These are phyloP conservation scores for Chaetomium tenue DNA, from an alignment of 495 filamentous ascomycete genomes.

Conservation along the genomic window DNA sequence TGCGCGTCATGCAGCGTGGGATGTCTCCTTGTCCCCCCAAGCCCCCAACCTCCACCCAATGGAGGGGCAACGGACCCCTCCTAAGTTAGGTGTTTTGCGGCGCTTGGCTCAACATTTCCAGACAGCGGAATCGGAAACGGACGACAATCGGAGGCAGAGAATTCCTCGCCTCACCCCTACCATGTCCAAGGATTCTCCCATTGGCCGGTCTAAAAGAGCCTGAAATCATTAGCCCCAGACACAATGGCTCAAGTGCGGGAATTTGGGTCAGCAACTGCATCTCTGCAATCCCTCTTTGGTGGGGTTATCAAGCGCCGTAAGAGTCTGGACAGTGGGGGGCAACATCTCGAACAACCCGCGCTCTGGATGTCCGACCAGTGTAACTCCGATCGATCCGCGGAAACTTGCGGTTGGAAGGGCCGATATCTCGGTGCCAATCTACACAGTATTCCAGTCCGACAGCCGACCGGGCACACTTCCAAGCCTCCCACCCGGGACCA, in stretches of 20 bases:
- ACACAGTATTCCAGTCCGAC: neutral
- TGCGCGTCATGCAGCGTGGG: neutral
- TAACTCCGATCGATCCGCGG: conserved; percentile 25
- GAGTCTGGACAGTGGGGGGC: conserved; percentile 22
- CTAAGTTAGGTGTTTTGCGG: conserved; percentile 1
- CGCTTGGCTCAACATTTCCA: conserved; percentile 23
- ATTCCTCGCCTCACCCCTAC: conserved; percentile 5
- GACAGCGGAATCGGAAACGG: conserved; percentile 5
- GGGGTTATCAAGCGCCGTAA: conserved; percentile 15
- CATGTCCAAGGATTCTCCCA: conserved; percentile 6
- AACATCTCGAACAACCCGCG: neutral
- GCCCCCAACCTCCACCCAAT: conserved; percentile 14
- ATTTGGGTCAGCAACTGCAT: conserved; percentile 27
- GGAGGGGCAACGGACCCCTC: conserved; percentile 22
- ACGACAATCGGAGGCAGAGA: conserved; percentile 26
- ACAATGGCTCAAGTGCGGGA: conserved; percentile 18
- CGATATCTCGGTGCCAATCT: neutral
- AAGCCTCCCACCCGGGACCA: neutral
- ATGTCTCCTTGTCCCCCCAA: neutral
- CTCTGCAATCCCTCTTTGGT: conserved; percentile 16
- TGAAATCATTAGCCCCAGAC: conserved; percentile 23
- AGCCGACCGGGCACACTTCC: no score
- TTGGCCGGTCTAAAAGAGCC: conserved; percentile 25
- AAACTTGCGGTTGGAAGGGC: conserved; percentile 13
- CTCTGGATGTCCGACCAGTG: neutral